phyloP scores from a whole-genome alignment of 345 rosid genomes.

The Carallia pectinifolia region DNA sequence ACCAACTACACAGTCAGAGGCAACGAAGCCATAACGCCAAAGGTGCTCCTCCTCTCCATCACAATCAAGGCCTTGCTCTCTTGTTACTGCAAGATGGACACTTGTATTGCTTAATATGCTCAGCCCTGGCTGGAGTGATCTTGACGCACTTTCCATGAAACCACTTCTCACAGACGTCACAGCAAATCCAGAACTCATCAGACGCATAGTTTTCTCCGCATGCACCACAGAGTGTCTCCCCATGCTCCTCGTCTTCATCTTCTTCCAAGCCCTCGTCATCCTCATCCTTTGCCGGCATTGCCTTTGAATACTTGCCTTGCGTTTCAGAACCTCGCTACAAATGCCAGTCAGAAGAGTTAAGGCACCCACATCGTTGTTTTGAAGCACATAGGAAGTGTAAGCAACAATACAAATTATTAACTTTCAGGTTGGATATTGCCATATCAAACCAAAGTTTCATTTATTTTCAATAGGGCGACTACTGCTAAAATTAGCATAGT shows the following conservation, averaged over 20 bases:
- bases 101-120: constrained; percentile 32
- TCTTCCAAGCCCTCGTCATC: constrained; percentile 22
- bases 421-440: background rate
- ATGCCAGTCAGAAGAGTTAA: background rate
- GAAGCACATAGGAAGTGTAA: background rate
- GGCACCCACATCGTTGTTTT: background rate
- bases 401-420: background rate
- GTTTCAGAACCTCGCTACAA: constrained; percentile 20
- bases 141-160: constrained; percentile 28
- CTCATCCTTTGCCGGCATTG: constrained; percentile 15
- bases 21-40: constrained; percentile 20
- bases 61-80: constrained; percentile 24
- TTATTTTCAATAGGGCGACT: too few species aligned
- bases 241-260: constrained; percentile 27
- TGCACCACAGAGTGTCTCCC: constrained; percentile 27
- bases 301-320: constrained; percentile 17
- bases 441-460: background rate
- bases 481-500: too few species aligned
- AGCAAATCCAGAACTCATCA: constrained; percentile 31
- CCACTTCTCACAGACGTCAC: constrained; percentile 29
- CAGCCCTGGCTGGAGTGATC: constrained; percentile 31
- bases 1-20: constrained; percentile 50
- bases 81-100: constrained; percentile 30
- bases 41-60: background rate
- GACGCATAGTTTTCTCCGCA: constrained; percentile 29